A percentile compares a stretch with the other conserved stretches of the same genome.
These are phyloP conservation scores for Sordariomycetes sp. DNA, from an alignment of 2,329 filamentous ascomycete genomes.

Conservation along the genomic window DNA sequence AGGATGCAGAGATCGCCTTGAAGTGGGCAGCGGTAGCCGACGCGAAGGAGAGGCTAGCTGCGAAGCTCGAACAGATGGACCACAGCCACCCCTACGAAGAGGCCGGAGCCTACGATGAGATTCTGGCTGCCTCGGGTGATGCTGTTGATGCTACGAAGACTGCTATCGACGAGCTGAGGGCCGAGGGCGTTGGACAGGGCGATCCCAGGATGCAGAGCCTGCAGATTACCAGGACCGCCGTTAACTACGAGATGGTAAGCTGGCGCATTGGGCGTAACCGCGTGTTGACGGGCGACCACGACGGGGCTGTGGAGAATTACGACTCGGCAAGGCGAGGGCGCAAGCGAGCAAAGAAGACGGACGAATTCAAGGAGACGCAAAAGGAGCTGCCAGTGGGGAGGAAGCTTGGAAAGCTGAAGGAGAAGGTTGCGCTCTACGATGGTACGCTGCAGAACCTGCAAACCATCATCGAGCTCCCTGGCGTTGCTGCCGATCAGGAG, in stretches of 20 bases:
- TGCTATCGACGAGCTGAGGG: constrained; percentile 81
- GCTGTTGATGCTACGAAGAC: constrained; percentile 88
- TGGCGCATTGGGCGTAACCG: constrained; percentile 93
- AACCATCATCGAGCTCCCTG: constrained; percentile 79
- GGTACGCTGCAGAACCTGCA: constrained; percentile 85
- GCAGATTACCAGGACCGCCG: constrained; percentile 84
- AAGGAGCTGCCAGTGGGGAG: constrained; percentile 63
- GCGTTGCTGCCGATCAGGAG: constrained; percentile 72
- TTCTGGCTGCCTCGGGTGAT: constrained; percentile 86
- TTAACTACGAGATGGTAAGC: constrained; percentile 88
- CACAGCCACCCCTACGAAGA: constrained; percentile 51
- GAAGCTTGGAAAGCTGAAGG: constrained; percentile 71
- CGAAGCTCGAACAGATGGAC: constrained; percentile 33
- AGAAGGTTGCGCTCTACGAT: constrained; percentile 84
- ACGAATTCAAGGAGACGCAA: constrained; percentile 29
- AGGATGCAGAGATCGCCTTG: constrained; percentile 85
- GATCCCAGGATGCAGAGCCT: constrained; percentile 86
- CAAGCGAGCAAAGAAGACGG: constrained; percentile 26
- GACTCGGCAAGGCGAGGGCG: constrained; percentile 44
- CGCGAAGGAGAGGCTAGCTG: constrained; percentile 39
- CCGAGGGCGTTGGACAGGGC: constrained; percentile 74
- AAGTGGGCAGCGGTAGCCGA: constrained; percentile 63
- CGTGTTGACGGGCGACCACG: constrained; percentile 72
- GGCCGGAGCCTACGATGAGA: constrained; percentile 81
- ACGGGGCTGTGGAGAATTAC: constrained; percentile 57